Conservation (phyloP, 2,329 filamentous ascomycete species). For the Bipolaris gigantea region DNA sequence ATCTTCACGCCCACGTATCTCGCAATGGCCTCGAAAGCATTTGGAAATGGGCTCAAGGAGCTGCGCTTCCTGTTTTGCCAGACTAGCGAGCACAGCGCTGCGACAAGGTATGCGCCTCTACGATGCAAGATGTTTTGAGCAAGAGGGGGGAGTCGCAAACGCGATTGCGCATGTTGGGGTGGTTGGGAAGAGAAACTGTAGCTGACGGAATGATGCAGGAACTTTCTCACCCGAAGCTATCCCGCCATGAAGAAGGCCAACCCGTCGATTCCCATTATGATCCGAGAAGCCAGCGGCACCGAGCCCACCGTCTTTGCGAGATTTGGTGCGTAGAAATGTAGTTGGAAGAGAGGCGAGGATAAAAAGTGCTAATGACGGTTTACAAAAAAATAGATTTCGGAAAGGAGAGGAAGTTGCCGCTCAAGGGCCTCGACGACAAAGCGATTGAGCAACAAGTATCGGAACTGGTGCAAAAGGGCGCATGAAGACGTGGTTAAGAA, state of each 20-base stretch:
- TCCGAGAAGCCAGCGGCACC: conserved; percentile 86
- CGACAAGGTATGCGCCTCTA: conserved; percentile 67
- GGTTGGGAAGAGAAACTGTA: not conserved
- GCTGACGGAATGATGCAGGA: conserved; percentile 55
- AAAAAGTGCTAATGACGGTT: not conserved
- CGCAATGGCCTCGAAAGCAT: conserved; percentile 84
- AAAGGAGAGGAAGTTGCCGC: conserved; percentile 65
- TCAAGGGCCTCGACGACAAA: conserved; percentile 69
- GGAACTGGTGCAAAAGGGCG: conserved; percentile 57
- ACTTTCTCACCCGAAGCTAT: conserved; percentile 88
- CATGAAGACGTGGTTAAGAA: not conserved
- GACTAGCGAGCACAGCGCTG: conserved; percentile 85
- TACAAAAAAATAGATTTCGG: conserved; percentile 65
- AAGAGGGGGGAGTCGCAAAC: conserved; percentile 3
- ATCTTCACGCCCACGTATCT: not conserved
- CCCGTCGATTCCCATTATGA: conserved; percentile 87
- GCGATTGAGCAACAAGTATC: conserved; percentile 71
- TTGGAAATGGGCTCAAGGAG: conserved; percentile 86
- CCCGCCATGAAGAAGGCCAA: conserved; percentile 99
- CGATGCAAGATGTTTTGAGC: not conserved
- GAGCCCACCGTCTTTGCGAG: conserved; percentile 85
- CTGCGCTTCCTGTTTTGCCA: conserved; percentile 97
- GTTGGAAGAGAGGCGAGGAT: not conserved
- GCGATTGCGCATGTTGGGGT: not conserved
- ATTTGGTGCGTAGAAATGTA: conserved; percentile 68